phyloP scores from a whole-genome alignment of 2,329 filamentous ascomycete genomes.

The Colletotrichum echinochloae region DNA sequence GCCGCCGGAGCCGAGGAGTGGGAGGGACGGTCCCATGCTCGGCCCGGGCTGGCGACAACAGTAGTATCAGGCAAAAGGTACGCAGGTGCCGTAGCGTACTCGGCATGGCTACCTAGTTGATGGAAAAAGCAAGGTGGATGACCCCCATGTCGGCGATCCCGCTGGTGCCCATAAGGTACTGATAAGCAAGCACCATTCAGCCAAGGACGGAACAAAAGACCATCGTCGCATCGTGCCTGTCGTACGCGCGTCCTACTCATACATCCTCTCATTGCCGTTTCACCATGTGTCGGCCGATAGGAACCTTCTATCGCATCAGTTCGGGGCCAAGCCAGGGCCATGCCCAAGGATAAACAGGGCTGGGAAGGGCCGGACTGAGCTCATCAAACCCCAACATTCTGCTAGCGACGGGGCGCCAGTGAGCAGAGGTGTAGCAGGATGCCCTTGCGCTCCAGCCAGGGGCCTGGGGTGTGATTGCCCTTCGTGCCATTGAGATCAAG shows the following conservation, averaged over 20 bases:
- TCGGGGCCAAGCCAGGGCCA: background rate
- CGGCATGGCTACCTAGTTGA: background rate
- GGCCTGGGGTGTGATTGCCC: constrained; percentile 26
- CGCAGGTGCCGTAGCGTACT: too few species aligned
- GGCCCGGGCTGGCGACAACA: background rate
- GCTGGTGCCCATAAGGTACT: background rate
- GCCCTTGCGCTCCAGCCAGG: constrained; percentile 37
- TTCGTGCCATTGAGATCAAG: constrained; percentile 27
- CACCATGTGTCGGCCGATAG: background rate
- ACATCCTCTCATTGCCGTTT: background rate
- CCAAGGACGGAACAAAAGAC: background rate
- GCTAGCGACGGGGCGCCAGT: background rate
- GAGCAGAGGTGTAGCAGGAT: constrained; percentile 29
- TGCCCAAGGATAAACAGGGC: background rate
- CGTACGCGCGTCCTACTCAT: background rate
- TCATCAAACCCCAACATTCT: constrained; percentile 24
- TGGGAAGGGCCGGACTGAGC: background rate
- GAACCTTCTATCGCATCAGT: background rate
- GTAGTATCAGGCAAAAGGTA: background rate
- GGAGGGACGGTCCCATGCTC: background rate
- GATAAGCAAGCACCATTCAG: too few species aligned
- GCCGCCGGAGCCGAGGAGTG: background rate
- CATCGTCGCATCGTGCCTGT: background rate
- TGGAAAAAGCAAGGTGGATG: background rate
- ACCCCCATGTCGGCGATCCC: too few species aligned